phyloP scores from a whole-genome alignment of 441 rosid genomes.

The Aquilaria agallochum region DNA sequence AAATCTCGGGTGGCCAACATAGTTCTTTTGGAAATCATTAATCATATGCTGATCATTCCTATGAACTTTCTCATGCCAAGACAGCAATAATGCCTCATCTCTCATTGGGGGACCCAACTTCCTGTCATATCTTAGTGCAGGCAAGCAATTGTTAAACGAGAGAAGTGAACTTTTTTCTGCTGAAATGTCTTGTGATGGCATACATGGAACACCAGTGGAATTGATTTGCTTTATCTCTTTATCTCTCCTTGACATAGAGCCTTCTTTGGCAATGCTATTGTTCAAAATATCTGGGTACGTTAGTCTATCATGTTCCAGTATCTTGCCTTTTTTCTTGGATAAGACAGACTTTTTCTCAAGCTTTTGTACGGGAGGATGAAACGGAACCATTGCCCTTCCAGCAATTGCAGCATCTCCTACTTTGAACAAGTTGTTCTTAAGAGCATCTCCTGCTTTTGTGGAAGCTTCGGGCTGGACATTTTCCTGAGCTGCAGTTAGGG shows the following conservation, averaged over 20 bases:
- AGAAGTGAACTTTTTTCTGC: constrained; percentile 33
- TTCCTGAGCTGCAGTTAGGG: constrained; percentile 28
- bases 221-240: constrained; percentile 21
- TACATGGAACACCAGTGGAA: constrained; percentile 24
- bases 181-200: constrained; percentile 27
- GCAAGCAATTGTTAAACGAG: constrained; percentile 39
- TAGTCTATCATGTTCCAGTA: constrained; percentile 28
- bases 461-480: constrained; percentile 27
- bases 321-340: constrained; percentile 51
- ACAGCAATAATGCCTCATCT: constrained; percentile 22
- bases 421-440: constrained; percentile 15
- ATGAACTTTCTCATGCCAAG: constrained; percentile 27
- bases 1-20: constrained; percentile 28
- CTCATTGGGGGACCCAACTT: constrained; percentile 26
- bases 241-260: constrained; percentile 27
- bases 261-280: constrained; percentile 30
- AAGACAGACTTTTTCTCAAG: constrained; percentile 35
- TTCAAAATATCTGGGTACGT: constrained; percentile 28
- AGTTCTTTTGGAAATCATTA: constrained; percentile 35
- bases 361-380: constrained; percentile 31
- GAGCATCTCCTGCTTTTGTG: constrained; percentile 26
- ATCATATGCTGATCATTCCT: constrained; percentile 26
- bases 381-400: constrained; percentile 34
- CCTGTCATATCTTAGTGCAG: constrained; percentile 33
- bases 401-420: constrained; percentile 21